A percentile compares a stretch with the other conserved stretches of the same genome.
Evolutionary conservation across 345 rosid species (phyloP).

Genomic region (Melastoma malabathricum): DNA sequence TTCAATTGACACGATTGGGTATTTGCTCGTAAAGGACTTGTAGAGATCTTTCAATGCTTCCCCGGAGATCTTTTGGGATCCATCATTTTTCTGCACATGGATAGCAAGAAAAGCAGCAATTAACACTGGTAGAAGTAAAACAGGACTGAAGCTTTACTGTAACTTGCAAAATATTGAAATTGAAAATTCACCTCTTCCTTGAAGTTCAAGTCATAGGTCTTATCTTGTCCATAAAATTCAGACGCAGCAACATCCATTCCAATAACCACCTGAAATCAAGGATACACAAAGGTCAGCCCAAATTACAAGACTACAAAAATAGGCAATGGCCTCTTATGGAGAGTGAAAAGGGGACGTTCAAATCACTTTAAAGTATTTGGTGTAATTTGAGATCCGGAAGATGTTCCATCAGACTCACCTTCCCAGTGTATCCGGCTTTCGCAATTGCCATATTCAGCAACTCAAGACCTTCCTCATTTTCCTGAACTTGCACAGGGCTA

Average conservation of each 20-base stretch:
- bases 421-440: slow-evolving; percentile 82
- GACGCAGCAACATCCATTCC: slow-evolving; percentile 99
- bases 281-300: slow-evolving; percentile 1
- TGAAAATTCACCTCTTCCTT: slow-evolving; percentile 50
- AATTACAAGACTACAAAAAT: no score
- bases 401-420: slow-evolving; percentile 31
- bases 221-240: slow-evolving; percentile 70
- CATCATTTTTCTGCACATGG: slow-evolving; percentile 55
- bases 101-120: background rate
- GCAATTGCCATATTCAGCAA: slow-evolving; percentile 84
- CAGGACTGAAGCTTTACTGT: background rate
- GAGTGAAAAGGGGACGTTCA: background rate
- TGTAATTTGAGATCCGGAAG: background rate
- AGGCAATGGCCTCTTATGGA: no score
- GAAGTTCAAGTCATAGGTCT: slow-evolving; percentile 77
- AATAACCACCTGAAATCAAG: slow-evolving; percentile 56
- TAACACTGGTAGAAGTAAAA: background rate
- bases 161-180: no score
- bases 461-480: slow-evolving; percentile 97
- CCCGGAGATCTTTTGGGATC: slow-evolving; percentile 80
- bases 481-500: slow-evolving; percentile 25
- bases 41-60: slow-evolving; percentile 72
- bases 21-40: slow-evolving; percentile 76
- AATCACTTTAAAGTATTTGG: background rate
- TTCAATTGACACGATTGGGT: slow-evolving; percentile 91